Percentiles rank a stretch among this genome's conserved stretches.
Conservation (phyloP, 768 basidiomycete species). For the Suillus brevipes region DNA sequence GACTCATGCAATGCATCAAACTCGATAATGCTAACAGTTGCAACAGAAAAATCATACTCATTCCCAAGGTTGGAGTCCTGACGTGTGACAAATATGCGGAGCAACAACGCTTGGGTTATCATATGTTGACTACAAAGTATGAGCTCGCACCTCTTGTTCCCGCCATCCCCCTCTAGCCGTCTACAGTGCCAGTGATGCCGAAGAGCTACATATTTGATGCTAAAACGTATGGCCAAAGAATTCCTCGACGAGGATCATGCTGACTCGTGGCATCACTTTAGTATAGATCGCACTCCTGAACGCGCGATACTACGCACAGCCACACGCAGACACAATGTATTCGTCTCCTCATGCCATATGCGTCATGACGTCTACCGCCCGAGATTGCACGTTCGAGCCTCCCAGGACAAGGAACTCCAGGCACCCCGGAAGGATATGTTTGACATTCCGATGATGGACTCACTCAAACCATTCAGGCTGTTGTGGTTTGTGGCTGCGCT, state of each 20-base stretch:
- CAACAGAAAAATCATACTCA: too few species aligned
- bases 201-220: neutral
- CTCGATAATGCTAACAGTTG: neutral
- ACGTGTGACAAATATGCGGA: too few species aligned
- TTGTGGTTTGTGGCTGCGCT: neutral
- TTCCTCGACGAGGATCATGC: neutral
- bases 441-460: neutral
- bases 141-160: neutral
- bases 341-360: neutral
- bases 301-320: neutral
- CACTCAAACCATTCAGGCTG: neutral
- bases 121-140: too few species aligned
- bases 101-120: too few species aligned
- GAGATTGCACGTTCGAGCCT: too few species aligned
- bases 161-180: neutral
- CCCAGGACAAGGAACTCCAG: neutral
- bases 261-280: neutral
- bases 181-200: constrained; percentile 1
- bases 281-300: constrained; percentile 2
- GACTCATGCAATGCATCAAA: neutral
- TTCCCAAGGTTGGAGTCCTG: too few species aligned
- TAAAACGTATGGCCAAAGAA: neutral
- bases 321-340: neutral
- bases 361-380: neutral
- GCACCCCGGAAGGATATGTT: neutral